phyloP scores from a whole-genome alignment of 495 filamentous ascomycete genomes.

The Penicillium psychrofluorescens region DNA sequence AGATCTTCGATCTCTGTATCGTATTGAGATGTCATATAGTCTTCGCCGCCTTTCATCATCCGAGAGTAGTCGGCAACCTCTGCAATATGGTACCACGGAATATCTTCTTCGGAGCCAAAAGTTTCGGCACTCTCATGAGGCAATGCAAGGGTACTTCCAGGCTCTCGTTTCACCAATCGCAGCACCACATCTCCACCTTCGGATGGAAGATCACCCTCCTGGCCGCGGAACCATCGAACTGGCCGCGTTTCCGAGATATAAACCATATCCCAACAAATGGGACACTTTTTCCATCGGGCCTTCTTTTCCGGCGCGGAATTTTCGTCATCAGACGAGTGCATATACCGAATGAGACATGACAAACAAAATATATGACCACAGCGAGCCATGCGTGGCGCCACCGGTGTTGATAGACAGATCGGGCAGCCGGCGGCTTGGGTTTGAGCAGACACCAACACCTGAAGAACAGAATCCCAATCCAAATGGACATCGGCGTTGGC shows the following conservation, averaged over 20 bases:
- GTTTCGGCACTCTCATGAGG: slow-evolving; percentile 76
- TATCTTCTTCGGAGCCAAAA: slow-evolving; percentile 57
- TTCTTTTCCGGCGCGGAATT: slow-evolving; percentile 57
- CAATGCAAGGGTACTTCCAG: slow-evolving; percentile 76
- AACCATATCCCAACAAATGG: slow-evolving; percentile 87
- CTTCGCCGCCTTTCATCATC: slow-evolving; percentile 88
- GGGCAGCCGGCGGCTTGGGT: slow-evolving; percentile 86
- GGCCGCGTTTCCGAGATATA: slow-evolving; percentile 84
- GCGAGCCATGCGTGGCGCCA: slow-evolving; percentile 93
- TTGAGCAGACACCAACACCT: slow-evolving; percentile 82
- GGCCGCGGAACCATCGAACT: slow-evolving; percentile 85
- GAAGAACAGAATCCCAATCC: slow-evolving; percentile 84
- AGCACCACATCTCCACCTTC: slow-evolving; percentile 88
- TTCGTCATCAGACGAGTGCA: slow-evolving; percentile 74
- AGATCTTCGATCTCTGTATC: slow-evolving; percentile 70
- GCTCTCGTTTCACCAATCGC: slow-evolving; percentile 69
- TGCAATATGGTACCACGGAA: slow-evolving; percentile 91
- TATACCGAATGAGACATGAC: slow-evolving; percentile 88
- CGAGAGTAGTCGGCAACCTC: slow-evolving; percentile 92
- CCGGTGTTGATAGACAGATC: slow-evolving; percentile 84
- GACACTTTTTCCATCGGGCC: slow-evolving; percentile 88
- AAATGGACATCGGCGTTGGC: slow-evolving; percentile 84
- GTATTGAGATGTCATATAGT: slow-evolving; percentile 78
- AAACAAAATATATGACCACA: slow-evolving; percentile 98
- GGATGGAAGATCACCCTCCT: slow-evolving; percentile 69